Base-by-base conservation (phyloP, 495 filamentous ascomycete genomes). In the Aspergillus ellipticus region DNA sequence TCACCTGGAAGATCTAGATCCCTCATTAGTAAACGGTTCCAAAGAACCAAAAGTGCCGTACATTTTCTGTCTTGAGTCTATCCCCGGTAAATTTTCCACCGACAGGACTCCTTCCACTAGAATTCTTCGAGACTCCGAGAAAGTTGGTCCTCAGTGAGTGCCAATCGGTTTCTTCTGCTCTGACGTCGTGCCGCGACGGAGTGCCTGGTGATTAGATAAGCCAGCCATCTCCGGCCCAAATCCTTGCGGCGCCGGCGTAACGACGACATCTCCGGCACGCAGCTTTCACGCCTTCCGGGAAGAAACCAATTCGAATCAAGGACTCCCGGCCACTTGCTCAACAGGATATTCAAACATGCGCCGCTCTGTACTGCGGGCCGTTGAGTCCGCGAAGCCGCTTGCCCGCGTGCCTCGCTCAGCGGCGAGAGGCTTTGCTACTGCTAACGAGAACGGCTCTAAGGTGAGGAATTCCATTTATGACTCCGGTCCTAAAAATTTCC, bases 341-440 rank as follows among this genome's bases (percentile, higher is more conserved):
- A 9, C 20, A 49, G 4, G 46, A 48, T 39, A 17, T 31, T 26
- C 5, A 6, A 63, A 28, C 35, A 78, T 78, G 75, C 74, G 75
- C 64, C 74, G 73, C 59, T 74, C 75, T 66, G 69, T 74, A 53
- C 65, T 77, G 57, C 73, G 75, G 69, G 71, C 74, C 19, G 63
- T 74, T 33, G 71, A 77, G 64, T 72, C 73, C 57, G 64, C 72
- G 51, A 75, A 72, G 61, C 74, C 74, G 7, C 55, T 76, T 52
- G 39, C 65, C 37, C 68, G 67, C 59, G 67, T 62, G 65, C 70
- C 72, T 66, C 75, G 67, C 55, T 65, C 70, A 3, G 67, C 58
- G 55, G 68, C 75, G 43, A 74, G 73, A 72, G 67, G 67, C 59
- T 72, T 76, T 62, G 62, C 72, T 66, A 75, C 72, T 52, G 60